Evolutionary conservation across 129 eudicot genomes (phyloP).

Genomic region (Flaveria bidentis): DNA sequence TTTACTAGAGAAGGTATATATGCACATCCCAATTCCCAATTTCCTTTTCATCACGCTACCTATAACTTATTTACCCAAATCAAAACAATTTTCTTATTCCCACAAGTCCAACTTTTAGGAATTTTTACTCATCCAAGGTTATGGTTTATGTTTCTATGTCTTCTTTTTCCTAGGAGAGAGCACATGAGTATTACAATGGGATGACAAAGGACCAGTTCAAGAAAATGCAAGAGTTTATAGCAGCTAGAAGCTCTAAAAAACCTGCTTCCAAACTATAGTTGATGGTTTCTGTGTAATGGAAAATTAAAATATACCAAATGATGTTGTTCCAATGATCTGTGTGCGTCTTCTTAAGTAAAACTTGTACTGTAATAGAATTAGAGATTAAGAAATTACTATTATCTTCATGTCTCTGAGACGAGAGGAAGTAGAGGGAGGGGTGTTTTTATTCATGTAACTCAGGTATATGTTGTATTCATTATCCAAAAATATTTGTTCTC

Average conservation of each 20-base stretch:
- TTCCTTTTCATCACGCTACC: not conserved
- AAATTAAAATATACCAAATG: slow-evolving; percentile 4
- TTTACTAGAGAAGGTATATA: slow-evolving; percentile 73
- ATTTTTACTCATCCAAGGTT: not conserved
- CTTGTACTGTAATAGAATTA: not conserved
- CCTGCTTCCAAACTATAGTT: slow-evolving; percentile 66
- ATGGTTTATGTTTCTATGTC: not conserved
- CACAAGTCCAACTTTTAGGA: too few relatives aligned
- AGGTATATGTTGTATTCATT: too few relatives aligned
- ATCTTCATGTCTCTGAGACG: too few relatives aligned
- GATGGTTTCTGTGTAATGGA: not conserved
- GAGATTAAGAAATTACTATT: too few relatives aligned
- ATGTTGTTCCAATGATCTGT: not conserved
- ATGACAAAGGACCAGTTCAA: slow-evolving; percentile 97
- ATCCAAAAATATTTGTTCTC: too few relatives aligned
- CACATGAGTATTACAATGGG: slow-evolving; percentile 81
- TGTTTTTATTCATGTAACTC: too few relatives aligned
- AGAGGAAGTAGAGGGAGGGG: too few relatives aligned
- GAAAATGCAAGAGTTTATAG: slow-evolving; percentile 94
- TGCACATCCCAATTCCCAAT: not conserved
- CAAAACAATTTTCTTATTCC: not conserved
- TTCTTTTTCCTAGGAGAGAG: slow-evolving; percentile 64
- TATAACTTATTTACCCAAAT: too few relatives aligned
- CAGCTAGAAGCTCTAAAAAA: slow-evolving; percentile 66
- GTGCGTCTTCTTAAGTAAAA: not conserved